Evolutionary conservation across 768 basidiomycete genomes (phyloP).

Genomic region (Boletus patriciae): DNA sequence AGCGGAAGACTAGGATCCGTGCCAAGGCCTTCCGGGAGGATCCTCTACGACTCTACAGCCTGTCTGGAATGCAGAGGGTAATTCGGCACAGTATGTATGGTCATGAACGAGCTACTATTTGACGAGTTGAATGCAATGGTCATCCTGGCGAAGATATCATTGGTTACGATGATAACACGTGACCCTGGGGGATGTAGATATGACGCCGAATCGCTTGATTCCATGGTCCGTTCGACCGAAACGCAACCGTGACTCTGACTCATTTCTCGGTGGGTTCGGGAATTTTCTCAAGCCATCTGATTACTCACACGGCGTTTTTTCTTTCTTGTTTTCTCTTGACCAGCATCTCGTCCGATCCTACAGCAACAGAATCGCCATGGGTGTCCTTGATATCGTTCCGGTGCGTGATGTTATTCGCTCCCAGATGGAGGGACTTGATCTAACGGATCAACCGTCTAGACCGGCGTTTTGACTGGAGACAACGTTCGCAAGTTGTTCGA

Average conservation of each 20-base stretch:
- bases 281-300: not conserved
- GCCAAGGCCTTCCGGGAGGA: not conserved
- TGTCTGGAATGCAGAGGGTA: not conserved
- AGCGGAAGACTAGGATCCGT: not conserved
- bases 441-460: slow-evolving; percentile 41
- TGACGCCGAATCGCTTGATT: slow-evolving; percentile 4
- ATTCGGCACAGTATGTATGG: not conserved
- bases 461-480: slow-evolving; percentile 94
- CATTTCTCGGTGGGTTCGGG: slow-evolving; percentile 13
- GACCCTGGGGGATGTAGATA: slow-evolving; percentile 1
- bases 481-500: slow-evolving; percentile 94
- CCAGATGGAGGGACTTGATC: not conserved
- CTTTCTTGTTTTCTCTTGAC: not conserved
- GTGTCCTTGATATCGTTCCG: slow-evolving; percentile 81
- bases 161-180: slow-evolving; percentile 8
- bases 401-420: slow-evolving; percentile 44
- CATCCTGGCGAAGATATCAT: no score
- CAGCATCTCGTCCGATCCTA: slow-evolving; percentile 14
- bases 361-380: slow-evolving; percentile 47
- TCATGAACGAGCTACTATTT: not conserved
- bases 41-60: not conserved
- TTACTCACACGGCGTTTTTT: not conserved
- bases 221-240: not conserved
- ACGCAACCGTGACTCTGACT: not conserved
- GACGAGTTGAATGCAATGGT: not conserved